Evolutionary conservation across 306 rosid genomes (phyloP).

Genomic region (Vachellia collinsii): DNA sequence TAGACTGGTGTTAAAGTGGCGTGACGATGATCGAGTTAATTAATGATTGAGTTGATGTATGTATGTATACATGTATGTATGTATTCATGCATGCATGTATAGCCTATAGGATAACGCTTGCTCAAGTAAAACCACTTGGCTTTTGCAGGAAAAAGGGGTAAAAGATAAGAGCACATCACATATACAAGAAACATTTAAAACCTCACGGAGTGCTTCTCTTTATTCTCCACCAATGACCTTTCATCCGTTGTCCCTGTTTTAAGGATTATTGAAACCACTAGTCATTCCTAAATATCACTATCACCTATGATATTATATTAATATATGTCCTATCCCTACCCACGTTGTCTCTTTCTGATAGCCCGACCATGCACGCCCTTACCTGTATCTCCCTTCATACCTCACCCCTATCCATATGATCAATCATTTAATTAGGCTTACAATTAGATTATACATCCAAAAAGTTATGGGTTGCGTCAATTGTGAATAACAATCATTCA

Average conservation of each 20-base stretch:
- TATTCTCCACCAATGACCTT: constrained; percentile 75
- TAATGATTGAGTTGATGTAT: neutral
- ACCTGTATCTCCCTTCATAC: constrained; percentile 29
- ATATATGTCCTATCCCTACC: constrained; percentile 41
- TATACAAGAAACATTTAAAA: constrained; percentile 23
- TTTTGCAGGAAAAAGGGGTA: constrained; percentile 32
- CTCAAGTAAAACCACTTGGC: constrained; percentile 44
- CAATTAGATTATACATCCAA: neutral
- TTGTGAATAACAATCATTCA: neutral
- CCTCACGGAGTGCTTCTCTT: constrained; percentile 50
- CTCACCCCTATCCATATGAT: neutral
- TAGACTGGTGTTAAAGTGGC: neutral
- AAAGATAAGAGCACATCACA: constrained; percentile 33
- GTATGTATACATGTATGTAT: no score
- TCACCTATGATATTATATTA: neutral
- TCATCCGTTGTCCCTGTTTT: constrained; percentile 57
- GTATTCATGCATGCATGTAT: no score
- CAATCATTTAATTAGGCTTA: neutral
- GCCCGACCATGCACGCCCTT: constrained; percentile 25
- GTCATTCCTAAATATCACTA: neutral
- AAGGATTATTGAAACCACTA: constrained; percentile 66
- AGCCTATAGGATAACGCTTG: constrained; percentile 25
- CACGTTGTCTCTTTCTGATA: constrained; percentile 42
- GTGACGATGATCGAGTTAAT: neutral
- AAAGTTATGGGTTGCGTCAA: neutral